Evolutionary conservation across 805 yeast genomes (phyloP), one percentile per base, ranked within the genome.

Genomic region (Nakazawaea pomicola): DNA sequence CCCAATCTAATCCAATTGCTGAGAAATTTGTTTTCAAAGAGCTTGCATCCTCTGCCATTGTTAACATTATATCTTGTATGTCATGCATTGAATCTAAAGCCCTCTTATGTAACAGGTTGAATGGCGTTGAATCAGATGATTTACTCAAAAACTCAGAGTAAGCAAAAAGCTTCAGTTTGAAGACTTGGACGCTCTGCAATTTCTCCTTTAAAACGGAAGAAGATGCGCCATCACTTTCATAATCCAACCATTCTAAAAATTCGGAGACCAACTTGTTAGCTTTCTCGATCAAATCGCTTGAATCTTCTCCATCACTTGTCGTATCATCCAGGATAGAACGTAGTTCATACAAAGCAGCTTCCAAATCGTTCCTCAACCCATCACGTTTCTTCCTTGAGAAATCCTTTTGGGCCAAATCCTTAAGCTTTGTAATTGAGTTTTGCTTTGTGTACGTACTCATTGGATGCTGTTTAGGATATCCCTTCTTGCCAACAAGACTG

Each of bases 211-310:
- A 56, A 2, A 64, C 72, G 17, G 62, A 55, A 10, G 61, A 35
- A 0, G 58, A 47, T 1, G 84, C 73, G 17, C 62, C 66, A 40
- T 74, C 83, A 28, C 86, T 70, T 14, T 78, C 88, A 51, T 74
- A 77, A 37, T 87, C 95, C 29, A 88, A 63, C 95, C 95, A 87
- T 45, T 83, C 91, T 34, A 84, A 61, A 19, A 67, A 61, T 9
- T 75, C 78, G 12, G 64, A 43, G 4, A 82, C 74, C 5, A 64
- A 46, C 0, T 50, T 43, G 1, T 63, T 48, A 8, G 71, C 59
- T 23, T 57, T 49, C 4, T 64, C 68, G 5, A 75, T 46, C 29
- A 67, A 62, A 0, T 57, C 51, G 4, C 58, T 53, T 7, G 76
- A 75, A 18, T 71, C 76, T n/a, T 70, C n/a, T n/a, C n/a, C 75